Percentiles rank a stretch among this genome's conserved stretches.
Evolutionary conservation across 1,284 basidiomycete genomes (phyloP).

Genomic region (Anthracocystis setariae): DNA sequence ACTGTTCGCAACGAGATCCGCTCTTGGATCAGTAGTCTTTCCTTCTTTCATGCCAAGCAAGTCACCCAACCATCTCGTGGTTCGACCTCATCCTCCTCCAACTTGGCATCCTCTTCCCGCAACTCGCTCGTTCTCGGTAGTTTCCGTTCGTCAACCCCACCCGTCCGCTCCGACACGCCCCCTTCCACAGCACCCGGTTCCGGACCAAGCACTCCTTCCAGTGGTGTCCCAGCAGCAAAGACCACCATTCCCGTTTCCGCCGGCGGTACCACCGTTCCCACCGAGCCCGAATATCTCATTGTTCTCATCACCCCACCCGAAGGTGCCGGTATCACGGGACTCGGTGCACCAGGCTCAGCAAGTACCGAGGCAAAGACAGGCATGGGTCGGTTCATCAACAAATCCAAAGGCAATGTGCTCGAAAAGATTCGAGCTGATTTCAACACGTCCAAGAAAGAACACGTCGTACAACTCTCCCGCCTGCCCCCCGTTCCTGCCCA

Average conservation of each 20-base stretch:
- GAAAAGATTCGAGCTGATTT: constrained; percentile 94
- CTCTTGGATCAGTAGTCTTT: constrained; percentile 62
- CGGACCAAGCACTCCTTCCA: constrained; percentile 39
- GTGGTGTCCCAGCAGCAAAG: constrained; percentile 1
- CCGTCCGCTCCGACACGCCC: constrained; percentile 33
- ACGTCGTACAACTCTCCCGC: constrained; percentile 41
- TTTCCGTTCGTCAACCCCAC: constrained; percentile 34
- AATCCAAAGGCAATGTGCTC: constrained; percentile 82
- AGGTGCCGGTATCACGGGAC: constrained; percentile 28
- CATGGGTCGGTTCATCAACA: constrained; percentile 73
- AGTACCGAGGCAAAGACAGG: constrained; percentile 72
- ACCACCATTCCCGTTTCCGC: background rate
- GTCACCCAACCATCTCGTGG: constrained; percentile 4
- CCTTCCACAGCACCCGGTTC: constrained; percentile 15
- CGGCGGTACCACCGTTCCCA: constrained; percentile 10
- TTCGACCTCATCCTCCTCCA: constrained; percentile 17
- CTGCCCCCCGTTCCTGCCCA: constrained; percentile 49
- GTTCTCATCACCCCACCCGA: constrained; percentile 61
- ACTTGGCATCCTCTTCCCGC: constrained; percentile 18
- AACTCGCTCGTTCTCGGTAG: constrained; percentile 33
- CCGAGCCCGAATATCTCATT: constrained; percentile 63
- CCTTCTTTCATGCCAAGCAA: constrained; percentile 38
- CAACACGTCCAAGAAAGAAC: constrained; percentile 84
- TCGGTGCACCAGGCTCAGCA: constrained; percentile 71
- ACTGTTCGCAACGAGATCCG: constrained; percentile 63